phyloP scores from a whole-genome alignment of 1,284 basidiomycete genomes.

The Moesziomyces sp. region DNA sequence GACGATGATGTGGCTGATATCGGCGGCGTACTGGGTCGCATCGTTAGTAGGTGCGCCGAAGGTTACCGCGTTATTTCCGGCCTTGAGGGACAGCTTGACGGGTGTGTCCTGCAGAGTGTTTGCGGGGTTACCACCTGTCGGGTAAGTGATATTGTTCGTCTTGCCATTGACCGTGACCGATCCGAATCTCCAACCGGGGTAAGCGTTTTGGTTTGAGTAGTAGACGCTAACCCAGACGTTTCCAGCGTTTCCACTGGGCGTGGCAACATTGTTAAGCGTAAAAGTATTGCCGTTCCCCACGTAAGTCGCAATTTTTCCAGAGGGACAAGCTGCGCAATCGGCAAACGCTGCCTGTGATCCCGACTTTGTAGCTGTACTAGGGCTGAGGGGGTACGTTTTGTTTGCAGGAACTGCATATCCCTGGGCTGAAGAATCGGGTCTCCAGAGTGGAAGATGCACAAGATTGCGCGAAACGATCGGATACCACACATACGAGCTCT shows the following conservation, averaged over 20 bases:
- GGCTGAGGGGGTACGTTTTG: slow-evolving; percentile 9
- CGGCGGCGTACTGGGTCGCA: slow-evolving; percentile 14
- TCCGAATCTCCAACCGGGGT: slow-evolving; percentile 25
- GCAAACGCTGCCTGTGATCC: slow-evolving; percentile 5
- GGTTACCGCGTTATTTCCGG: slow-evolving; percentile 20
- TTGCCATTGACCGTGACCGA: slow-evolving; percentile 1
- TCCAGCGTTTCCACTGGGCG: slow-evolving; percentile 10
- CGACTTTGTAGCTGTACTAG: slow-evolving; percentile 1
- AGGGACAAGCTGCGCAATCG: slow-evolving; percentile 14
- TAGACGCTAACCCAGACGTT: slow-evolving; percentile 29
- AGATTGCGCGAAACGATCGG: slow-evolving; percentile 4
- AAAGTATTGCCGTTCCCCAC: slow-evolving; percentile 16
- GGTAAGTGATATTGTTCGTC: slow-evolving; percentile 8
- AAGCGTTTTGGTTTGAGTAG: slow-evolving; percentile 17
- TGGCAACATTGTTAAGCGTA: slow-evolving; percentile 17
- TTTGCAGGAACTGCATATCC: slow-evolving; percentile 12
- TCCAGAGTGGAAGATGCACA: slow-evolving; percentile 19
- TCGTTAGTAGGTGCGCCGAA: slow-evolving; percentile 2
- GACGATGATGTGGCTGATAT: slow-evolving; percentile 28
- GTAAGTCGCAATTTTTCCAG: slow-evolving; percentile 22
- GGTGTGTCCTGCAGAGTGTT: slow-evolving; percentile 20
- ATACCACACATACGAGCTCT: slow-evolving; percentile 28
- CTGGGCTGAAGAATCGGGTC: background rate
- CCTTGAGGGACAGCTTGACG: slow-evolving; percentile 18
- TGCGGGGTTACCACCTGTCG: slow-evolving; percentile 19